phyloP scores from a whole-genome alignment of 495 filamentous ascomycete species.

The Hyaloscypha hepaticicola region DNA sequence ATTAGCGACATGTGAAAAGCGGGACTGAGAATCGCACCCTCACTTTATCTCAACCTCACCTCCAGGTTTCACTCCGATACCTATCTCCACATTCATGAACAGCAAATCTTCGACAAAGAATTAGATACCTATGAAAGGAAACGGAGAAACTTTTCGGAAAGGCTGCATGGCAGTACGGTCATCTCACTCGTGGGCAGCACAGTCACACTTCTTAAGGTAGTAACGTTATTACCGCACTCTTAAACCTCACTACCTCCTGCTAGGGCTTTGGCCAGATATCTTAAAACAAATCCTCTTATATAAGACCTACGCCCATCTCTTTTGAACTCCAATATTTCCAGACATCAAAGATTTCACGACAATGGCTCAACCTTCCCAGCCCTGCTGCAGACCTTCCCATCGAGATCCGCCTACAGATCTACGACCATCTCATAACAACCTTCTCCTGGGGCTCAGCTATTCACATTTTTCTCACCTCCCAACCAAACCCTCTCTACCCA shows the following conservation, averaged over 20 bases:
- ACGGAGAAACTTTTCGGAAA: not conserved
- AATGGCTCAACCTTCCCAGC: not conserved
- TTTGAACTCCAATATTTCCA: not conserved
- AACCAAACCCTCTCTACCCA: not conserved
- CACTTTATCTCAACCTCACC: too few species aligned
- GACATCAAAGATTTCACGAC: not conserved
- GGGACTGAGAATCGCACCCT: too few species aligned
- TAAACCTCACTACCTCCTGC: not conserved
- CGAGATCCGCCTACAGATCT: not conserved
- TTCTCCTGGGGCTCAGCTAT: not conserved
- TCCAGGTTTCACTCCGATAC: not conserved
- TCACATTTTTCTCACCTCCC: not conserved
- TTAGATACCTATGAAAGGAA: not conserved
- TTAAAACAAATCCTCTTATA: not conserved
- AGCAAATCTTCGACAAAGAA: not conserved
- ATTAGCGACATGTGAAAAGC: too few species aligned
- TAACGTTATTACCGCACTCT: not conserved
- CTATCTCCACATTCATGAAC: not conserved
- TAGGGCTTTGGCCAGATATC: not conserved
- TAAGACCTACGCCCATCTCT: not conserved
- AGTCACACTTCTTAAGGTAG: not conserved
- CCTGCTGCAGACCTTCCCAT: not conserved
- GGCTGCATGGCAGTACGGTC: not conserved
- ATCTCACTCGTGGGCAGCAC: not conserved
- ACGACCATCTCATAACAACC: not conserved